A percentile compares a stretch with the other conserved stretches of the same genome.
Conservation (phyloP, 768 basidiomycete species). For the Pholiota conissans region DNA sequence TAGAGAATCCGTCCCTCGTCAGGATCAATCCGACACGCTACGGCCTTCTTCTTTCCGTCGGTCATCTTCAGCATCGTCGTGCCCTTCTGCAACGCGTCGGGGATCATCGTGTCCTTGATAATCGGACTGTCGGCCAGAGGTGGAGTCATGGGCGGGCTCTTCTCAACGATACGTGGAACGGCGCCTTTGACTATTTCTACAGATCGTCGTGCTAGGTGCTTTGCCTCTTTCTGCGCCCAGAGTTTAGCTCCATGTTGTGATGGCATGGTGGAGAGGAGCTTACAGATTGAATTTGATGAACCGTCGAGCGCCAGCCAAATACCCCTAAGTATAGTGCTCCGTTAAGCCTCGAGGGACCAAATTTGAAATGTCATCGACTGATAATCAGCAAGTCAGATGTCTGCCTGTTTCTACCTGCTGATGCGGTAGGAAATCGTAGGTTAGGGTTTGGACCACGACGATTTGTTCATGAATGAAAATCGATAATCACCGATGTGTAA, state of each 20-base stretch:
- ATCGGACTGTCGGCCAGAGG: slow-evolving; percentile 17
- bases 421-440: no score
- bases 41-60: slow-evolving; percentile 65
- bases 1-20: slow-evolving; percentile 77
- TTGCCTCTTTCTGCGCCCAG: slow-evolving; percentile 27
- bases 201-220: slow-evolving; percentile 25
- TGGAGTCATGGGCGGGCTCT: background rate
- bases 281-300: background rate
- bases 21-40: slow-evolving; percentile 69
- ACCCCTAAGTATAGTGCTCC: background rate
- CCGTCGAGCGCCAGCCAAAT: background rate
- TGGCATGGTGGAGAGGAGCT: slow-evolving; percentile 15
- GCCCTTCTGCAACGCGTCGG: slow-evolving; percentile 53
- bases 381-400: background rate
- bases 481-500: no score
- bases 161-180: slow-evolving; percentile 11
- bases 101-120: slow-evolving; percentile 44
- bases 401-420: no score
- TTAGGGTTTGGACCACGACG: background rate
- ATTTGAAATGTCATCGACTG: background rate
- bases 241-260: slow-evolving; percentile 25
- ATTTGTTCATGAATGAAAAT: background rate
- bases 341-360: background rate
- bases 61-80: slow-evolving; percentile 82
- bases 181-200: slow-evolving; percentile 25